These are phyloP conservation scores for Eucalyptus brandiana DNA, from an alignment of 345 rosid genomes.

Conservation along the genomic window DNA sequence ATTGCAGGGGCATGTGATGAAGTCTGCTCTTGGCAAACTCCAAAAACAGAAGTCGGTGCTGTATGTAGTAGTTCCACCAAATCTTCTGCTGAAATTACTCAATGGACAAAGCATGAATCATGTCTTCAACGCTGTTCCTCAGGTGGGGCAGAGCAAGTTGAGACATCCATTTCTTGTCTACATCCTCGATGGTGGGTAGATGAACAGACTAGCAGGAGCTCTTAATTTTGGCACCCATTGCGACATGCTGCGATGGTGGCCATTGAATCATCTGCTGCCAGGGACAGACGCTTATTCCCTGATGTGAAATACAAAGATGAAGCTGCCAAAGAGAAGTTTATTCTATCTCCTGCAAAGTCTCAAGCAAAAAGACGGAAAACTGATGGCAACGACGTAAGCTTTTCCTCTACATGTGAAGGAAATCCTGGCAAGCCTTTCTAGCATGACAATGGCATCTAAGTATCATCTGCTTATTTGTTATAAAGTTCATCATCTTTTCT, in stretches of 20 bases:
- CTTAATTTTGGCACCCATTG: slow-evolving; percentile 49
- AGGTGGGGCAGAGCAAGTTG: slow-evolving; percentile 1
- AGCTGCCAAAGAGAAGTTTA: slow-evolving; percentile 2
- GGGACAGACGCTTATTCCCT: slow-evolving; percentile 61
- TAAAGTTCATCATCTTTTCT: neutral
- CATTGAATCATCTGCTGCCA: slow-evolving; percentile 70
- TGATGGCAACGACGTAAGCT: slow-evolving; percentile 17
- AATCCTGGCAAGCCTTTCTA: neutral
- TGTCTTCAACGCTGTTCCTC: neutral
- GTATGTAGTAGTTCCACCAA: neutral
- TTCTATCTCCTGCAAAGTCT: slow-evolving; percentile 7
- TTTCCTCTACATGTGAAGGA: neutral
- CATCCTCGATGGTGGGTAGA: slow-evolving; percentile 61
- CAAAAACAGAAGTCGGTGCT: neutral
- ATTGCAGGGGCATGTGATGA: slow-evolving; percentile 62
- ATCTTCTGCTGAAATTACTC: neutral
- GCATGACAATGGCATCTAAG: neutral
- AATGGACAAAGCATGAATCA: neutral
- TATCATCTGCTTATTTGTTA: neutral
- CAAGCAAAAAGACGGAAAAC: slow-evolving; percentile 56
- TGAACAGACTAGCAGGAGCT: slow-evolving; percentile 1
- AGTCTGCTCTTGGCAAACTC: slow-evolving; percentile 15
- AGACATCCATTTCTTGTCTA: slow-evolving; percentile 39
- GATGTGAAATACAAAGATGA: slow-evolving; percentile 1
- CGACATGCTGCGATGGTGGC: slow-evolving; percentile 72